These are phyloP conservation scores for Aspergillus sp. DNA, from an alignment of 2,329 filamentous ascomycete species.

Conservation along the genomic window DNA sequence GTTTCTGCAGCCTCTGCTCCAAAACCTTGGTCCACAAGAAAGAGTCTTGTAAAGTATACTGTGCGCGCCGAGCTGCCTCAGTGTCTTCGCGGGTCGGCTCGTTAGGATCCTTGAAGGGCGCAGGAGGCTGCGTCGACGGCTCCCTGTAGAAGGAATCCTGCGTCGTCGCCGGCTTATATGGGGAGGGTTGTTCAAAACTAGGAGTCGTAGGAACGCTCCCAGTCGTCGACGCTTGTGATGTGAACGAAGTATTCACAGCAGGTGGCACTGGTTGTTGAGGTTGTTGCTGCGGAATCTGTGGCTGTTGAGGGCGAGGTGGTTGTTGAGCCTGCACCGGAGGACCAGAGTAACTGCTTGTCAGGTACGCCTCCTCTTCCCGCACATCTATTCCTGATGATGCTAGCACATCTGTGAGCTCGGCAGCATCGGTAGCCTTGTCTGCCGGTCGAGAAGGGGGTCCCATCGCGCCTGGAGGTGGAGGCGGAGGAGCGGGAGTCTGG, in stretches of 20 bases:
- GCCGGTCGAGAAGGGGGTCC: conserved; percentile 63
- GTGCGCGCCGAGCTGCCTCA: conserved; percentile 62
- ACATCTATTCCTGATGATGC: conserved; percentile 84
- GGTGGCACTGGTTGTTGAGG: conserved; percentile 43
- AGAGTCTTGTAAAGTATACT: conserved; percentile 71
- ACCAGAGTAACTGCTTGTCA: conserved; percentile 59
- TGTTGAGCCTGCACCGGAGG: conserved; percentile 42
- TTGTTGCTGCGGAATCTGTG: conserved; percentile 35
- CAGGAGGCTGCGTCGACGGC: conserved; percentile 60
- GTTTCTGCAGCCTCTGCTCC: conserved; percentile 58
- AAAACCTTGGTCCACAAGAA: conserved; percentile 67
- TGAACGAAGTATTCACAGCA: conserved; percentile 40
- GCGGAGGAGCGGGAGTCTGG: conserved; percentile 44
- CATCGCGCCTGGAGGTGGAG: conserved; percentile 54
- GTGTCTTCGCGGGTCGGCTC: conserved; percentile 65
- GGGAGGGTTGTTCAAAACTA: conserved; percentile 53
- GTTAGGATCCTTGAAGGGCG: conserved; percentile 66
- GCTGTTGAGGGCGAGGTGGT: conserved; percentile 43
- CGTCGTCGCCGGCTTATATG: conserved; percentile 57
- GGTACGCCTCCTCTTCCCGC: conserved; percentile 79
- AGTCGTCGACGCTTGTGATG: conserved; percentile 44
- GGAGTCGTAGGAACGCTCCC: conserved; percentile 44
- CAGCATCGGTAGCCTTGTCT: conserved; percentile 54
- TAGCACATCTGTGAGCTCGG: conserved; percentile 81
- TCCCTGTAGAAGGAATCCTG: conserved; percentile 66